These are phyloP conservation scores for Phylloporus sp. DNA, from an alignment of 768 basidiomycete genomes.

Conservation along the genomic window DNA sequence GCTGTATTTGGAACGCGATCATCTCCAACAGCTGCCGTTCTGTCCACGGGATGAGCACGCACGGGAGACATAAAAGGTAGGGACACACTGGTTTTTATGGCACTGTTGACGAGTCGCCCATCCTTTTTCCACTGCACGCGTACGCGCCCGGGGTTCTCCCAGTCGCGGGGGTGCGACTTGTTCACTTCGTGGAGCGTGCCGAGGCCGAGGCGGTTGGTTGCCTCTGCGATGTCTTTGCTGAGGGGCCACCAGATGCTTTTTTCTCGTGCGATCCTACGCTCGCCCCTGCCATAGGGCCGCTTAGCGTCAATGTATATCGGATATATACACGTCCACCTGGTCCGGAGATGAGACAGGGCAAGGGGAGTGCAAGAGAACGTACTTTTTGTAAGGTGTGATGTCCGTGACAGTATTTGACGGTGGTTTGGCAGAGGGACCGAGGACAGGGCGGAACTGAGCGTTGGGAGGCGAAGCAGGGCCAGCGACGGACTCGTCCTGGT, in stretches of 20 bases:
- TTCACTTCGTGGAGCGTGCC: constrained; percentile 83
- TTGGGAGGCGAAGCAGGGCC: constrained; percentile 55
- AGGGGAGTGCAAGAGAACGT: constrained; percentile 25
- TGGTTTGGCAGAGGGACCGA: constrained; percentile 21
- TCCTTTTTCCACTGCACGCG: constrained; percentile 91
- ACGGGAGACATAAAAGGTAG: neutral
- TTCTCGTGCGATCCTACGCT: constrained; percentile 73
- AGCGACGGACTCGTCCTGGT: constrained; percentile 33
- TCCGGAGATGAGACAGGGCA: constrained; percentile 4
- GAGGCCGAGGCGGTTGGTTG: constrained; percentile 71
- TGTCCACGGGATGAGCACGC: constrained; percentile 25
- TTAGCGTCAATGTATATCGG: constrained; percentile 98
- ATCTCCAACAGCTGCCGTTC: constrained; percentile 79
- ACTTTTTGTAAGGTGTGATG: constrained; percentile 84
- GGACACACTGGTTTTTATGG: constrained; percentile 72
- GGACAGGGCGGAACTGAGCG: constrained; percentile 13
- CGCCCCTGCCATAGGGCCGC: constrained; percentile 77
- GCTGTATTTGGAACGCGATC: constrained; percentile 71
- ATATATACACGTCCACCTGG: constrained; percentile 93
- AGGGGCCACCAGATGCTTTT: constrained; percentile 94
- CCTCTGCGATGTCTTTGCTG: constrained; percentile 88
- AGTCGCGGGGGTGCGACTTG: constrained; percentile 92
- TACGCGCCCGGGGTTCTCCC: constrained; percentile 97
- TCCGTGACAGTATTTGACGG: constrained; percentile 51
- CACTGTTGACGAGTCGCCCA: constrained; percentile 56